phyloP scores from a whole-genome alignment of 176 grass and related monocot genomes.

The Dendrocalamus sinicus region DNA sequence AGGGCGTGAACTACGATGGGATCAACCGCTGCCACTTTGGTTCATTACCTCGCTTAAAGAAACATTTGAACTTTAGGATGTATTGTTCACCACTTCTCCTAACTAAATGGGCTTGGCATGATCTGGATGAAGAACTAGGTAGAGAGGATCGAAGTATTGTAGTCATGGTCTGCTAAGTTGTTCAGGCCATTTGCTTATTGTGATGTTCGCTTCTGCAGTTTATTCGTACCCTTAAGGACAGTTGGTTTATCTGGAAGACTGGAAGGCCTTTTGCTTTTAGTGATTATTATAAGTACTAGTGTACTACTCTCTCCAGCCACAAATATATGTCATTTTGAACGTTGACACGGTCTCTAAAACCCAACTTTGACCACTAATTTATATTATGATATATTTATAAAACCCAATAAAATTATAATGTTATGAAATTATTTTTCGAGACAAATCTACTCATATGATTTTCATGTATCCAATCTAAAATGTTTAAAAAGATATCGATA shows the following conservation, averaged over 20 bases:
- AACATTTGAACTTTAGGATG: conserved; percentile 1
- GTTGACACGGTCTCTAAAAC: no score
- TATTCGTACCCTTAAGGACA: neutral
- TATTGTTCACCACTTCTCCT: neutral
- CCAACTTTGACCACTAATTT: no score
- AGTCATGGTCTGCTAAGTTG: neutral
- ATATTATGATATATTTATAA: no score
- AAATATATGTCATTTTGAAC: no score
- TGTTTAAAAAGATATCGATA: no score
- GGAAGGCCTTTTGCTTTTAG: neutral
- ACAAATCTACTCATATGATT: no score
- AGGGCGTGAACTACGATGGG: neutral
- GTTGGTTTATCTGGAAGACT: neutral
- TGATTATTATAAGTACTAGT: neutral
- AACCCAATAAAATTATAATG: no score
- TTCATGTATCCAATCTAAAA: no score
- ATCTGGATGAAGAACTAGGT: neutral
- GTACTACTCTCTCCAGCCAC: neutral
- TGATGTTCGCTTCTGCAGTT: neutral
- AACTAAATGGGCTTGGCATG: neutral
- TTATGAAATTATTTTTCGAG: no score
- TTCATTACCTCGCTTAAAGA: neutral
- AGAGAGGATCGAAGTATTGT: neutral
- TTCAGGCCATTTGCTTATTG: neutral
- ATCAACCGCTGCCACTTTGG: neutral